Evolutionary conservation across 2,329 filamentous ascomycete species (phyloP).

Genomic region (Rhynchosporium agropyri): DNA sequence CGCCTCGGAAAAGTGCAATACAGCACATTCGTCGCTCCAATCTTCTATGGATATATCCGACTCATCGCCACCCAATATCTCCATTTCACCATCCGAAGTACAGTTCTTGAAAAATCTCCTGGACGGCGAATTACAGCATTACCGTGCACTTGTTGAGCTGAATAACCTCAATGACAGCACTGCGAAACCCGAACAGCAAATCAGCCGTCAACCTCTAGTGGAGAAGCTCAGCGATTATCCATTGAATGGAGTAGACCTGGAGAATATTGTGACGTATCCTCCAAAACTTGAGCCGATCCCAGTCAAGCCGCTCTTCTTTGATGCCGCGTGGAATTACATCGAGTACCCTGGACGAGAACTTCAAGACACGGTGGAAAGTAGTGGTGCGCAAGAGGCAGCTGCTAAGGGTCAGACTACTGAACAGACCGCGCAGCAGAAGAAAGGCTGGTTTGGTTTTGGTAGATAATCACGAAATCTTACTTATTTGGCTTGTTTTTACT

Average conservation of each 20-base stretch:
- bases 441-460: conserved; percentile 75
- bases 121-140: conserved; percentile 73
- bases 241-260: conserved; percentile 66
- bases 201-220: conserved; percentile 61
- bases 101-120: conserved; percentile 64
- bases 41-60: conserved; percentile 44
- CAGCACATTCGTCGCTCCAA: conserved; percentile 52
- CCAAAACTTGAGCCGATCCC: conserved; percentile 81
- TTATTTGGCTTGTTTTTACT: neutral
- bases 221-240: conserved; percentile 79
- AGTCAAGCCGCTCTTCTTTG: conserved; percentile 93
- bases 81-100: conserved; percentile 62
- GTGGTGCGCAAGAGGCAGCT: conserved; percentile 30
- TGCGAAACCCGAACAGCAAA: conserved; percentile 34
- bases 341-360: conserved; percentile 73
- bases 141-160: conserved; percentile 84
- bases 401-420: conserved; percentile 41
- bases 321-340: conserved; percentile 97
- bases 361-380: conserved; percentile 36
- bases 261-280: conserved; percentile 83
- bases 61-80: conserved; percentile 64
- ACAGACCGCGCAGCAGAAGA: conserved; percentile 58
- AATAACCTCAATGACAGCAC: conserved; percentile 57
- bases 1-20: conserved; percentile 63
- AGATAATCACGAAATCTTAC: conserved; percentile 31